Conservation (phyloP, 2,329 filamentous ascomycete genomes). For the Colletotrichum neosansevieriae region DNA sequence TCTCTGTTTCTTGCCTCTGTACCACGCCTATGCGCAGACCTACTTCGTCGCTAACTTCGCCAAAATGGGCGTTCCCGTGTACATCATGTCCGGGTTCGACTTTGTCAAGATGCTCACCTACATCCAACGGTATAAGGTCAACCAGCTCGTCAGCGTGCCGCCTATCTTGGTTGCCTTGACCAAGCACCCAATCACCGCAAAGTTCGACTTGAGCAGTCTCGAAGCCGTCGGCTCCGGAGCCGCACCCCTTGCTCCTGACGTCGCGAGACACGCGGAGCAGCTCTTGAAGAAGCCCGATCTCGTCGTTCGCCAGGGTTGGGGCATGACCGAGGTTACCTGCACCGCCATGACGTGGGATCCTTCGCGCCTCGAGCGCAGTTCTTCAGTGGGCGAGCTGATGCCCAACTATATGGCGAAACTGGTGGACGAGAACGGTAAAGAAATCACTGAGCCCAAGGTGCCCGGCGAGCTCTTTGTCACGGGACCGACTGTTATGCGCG, state of each 20-base stretch:
- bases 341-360: conserved; percentile 75
- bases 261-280: conserved; percentile 68
- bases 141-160: conserved; percentile 75
- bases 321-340: conserved; percentile 88
- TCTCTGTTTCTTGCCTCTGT: conserved; percentile 82
- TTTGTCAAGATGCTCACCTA: conserved; percentile 78
- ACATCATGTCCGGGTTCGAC: conserved; percentile 84
- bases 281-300: conserved; percentile 50
- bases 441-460: conserved; percentile 63
- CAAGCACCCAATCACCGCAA: conserved; percentile 74
- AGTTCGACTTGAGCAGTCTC: conserved; percentile 77
- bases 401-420: conserved; percentile 79
- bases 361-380: conserved; percentile 51
- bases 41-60: conserved; percentile 73
- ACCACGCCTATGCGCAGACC: conserved; percentile 80
- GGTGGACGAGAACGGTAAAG: conserved; percentile 67
- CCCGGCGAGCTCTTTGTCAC: conserved; percentile 80
- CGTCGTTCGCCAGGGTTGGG: conserved; percentile 77
- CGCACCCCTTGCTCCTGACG: conserved; percentile 73
- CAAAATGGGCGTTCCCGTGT: conserved; percentile 72
- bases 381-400: conserved; percentile 73
- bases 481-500: conserved; percentile 78
- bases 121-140: conserved; percentile 77
- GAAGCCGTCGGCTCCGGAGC: conserved; percentile 72
- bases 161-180: conserved; percentile 80